A percentile compares a stretch with the other conserved stretches of the same genome.
phyloP scores from a whole-genome alignment of 495 filamentous ascomycete species.

The Collariella sp. region DNA sequence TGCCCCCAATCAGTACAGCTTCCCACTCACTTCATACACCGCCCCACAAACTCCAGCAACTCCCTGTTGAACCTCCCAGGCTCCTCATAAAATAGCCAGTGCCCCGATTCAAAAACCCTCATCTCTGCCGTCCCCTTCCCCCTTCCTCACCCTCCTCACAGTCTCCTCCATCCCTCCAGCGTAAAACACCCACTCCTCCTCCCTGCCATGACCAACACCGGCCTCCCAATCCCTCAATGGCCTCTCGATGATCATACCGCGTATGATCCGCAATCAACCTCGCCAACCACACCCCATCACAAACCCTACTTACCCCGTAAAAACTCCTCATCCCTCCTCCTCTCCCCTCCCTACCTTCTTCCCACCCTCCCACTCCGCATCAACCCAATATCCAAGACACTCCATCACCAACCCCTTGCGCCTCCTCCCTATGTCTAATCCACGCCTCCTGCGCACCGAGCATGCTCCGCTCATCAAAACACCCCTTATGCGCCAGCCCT shows the following conservation, averaged over 20 bases:
- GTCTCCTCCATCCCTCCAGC: slow-evolving; percentile 35
- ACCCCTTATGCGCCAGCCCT: slow-evolving; percentile 28
- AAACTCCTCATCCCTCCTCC: slow-evolving; percentile 30
- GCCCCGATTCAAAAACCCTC: slow-evolving; percentile 32
- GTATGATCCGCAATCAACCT: slow-evolving; percentile 41
- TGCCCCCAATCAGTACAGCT: slow-evolving; percentile 1
- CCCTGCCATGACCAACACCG: slow-evolving; percentile 34
- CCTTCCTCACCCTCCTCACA: slow-evolving; percentile 23
- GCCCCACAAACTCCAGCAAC: slow-evolving; percentile 27
- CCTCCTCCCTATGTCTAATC: slow-evolving; percentile 8
- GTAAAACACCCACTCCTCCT: slow-evolving; percentile 38
- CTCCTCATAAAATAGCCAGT: slow-evolving; percentile 44
- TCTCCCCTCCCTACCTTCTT: slow-evolving; percentile 13
- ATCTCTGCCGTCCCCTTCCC: slow-evolving; percentile 19
- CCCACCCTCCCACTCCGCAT: slow-evolving; percentile 9
- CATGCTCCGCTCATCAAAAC: slow-evolving; percentile 33
- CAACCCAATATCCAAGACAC: slow-evolving; percentile 36
- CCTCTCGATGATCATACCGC: slow-evolving; percentile 38
- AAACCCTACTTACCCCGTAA: slow-evolving; percentile 30
- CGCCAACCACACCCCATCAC: slow-evolving; percentile 36
- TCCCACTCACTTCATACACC: slow-evolving; percentile 4
- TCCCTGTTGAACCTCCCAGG: slow-evolving; percentile 33
- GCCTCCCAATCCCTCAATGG: slow-evolving; percentile 26
- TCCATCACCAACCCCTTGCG: slow-evolving; percentile 28
- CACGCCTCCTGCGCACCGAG: slow-evolving; percentile 30